These are phyloP conservation scores for Escovopsis sp. DNA, from an alignment of 2,329 filamentous ascomycete species.

Conservation along the genomic window DNA sequence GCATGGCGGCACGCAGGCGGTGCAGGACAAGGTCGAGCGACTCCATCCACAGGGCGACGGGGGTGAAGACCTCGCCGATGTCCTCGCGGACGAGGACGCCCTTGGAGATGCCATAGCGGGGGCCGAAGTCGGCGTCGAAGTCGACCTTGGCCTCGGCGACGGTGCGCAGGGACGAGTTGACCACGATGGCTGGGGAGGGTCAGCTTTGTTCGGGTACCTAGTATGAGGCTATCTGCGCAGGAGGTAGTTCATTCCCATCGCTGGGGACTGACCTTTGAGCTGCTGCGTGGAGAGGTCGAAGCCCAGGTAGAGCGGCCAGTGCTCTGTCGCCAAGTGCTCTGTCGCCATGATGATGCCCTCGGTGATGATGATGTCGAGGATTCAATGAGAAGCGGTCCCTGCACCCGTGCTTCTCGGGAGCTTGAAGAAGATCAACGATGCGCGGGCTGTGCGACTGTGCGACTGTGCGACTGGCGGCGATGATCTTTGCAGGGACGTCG, in stretches of 20 bases:
- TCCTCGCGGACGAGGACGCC: conserved; percentile 71
- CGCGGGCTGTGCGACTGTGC: too few relatives aligned
- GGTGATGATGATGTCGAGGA: too few relatives aligned
- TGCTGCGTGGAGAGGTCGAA: conserved; percentile 97
- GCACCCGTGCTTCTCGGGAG: too few relatives aligned
- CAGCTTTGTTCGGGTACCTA: conserved; percentile 1
- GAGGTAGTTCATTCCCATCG: background rate
- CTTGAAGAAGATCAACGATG: too few relatives aligned
- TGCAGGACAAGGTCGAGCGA: conserved; percentile 73
- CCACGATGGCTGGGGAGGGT: conserved; percentile 51
- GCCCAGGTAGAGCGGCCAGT: conserved; percentile 63
- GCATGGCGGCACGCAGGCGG: conserved; percentile 52
- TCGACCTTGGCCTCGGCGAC: conserved; percentile 81
- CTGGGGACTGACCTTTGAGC: conserved; percentile 54
- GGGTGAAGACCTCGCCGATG: conserved; percentile 82
- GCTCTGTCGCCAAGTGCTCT: conserved; percentile 13
- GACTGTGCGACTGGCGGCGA: too few relatives aligned
- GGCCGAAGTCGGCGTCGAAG: conserved; percentile 70
- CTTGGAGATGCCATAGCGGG: conserved; percentile 68
- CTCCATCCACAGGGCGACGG: conserved; percentile 89
- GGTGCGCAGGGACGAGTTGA: conserved; percentile 69
- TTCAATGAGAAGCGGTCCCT: too few relatives aligned
- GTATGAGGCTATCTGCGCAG: background rate
- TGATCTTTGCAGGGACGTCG: too few relatives aligned
- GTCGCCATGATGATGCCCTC: too few relatives aligned